phyloP scores from a whole-genome alignment of 2,329 filamentous ascomycete species.

The Leptographium lundbergii region DNA sequence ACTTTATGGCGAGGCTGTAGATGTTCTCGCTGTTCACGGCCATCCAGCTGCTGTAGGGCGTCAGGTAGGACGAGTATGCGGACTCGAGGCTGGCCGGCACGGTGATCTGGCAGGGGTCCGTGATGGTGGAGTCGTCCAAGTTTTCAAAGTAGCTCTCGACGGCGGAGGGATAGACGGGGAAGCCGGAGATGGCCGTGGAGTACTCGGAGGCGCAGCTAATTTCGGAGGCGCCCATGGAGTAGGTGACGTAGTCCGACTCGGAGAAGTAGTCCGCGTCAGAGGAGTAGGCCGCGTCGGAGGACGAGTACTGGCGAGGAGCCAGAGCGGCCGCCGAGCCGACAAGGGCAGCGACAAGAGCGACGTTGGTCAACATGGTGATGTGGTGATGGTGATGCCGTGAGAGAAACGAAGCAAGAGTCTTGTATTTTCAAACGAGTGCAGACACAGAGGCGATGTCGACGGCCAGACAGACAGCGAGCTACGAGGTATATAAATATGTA shows the following conservation, averaged over 20 bases:
- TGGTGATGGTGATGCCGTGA: background rate
- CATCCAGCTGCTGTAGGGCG: slow-evolving; percentile 13
- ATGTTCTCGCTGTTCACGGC: too few species aligned
- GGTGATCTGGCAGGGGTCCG: slow-evolving; percentile 15
- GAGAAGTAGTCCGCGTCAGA: too few species aligned
- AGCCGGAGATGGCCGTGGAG: slow-evolving; percentile 8
- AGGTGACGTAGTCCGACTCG: slow-evolving; percentile 12
- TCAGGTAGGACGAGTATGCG: slow-evolving; percentile 13
- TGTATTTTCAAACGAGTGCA: background rate
- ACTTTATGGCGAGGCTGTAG: slow-evolving; percentile 14
- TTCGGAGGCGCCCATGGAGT: background rate
- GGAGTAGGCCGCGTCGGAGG: too few species aligned
- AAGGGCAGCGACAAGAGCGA: slow-evolving; percentile 3
- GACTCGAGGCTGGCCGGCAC: slow-evolving; percentile 13
- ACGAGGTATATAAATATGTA: too few species aligned
- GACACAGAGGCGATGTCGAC: background rate
- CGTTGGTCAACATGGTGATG: background rate
- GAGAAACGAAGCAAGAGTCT: background rate
- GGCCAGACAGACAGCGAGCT: background rate
- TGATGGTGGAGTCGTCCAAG: background rate
- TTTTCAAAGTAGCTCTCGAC: slow-evolving; percentile 10
- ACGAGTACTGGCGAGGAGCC: slow-evolving; percentile 6
- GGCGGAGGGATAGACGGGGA: slow-evolving; percentile 15
- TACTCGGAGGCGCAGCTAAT: slow-evolving; percentile 12
- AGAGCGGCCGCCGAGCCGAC: slow-evolving; percentile 12